Evolutionary conservation across 805 yeast species (phyloP), one percentile per base, ranked within the genome.

Genomic region (Candida qinlingensis): DNA sequence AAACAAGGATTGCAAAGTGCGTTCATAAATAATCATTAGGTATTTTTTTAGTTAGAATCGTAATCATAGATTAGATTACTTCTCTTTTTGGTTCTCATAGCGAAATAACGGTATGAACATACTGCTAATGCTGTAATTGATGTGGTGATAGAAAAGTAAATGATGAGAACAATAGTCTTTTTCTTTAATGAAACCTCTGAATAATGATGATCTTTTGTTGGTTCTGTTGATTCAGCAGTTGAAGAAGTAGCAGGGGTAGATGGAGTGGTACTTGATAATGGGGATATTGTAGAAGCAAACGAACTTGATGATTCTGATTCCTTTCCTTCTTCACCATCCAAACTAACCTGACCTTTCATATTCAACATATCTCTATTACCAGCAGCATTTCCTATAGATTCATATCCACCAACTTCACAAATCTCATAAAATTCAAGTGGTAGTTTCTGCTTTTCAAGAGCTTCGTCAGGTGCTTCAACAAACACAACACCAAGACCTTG

Each of bases 401-500:
- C 68, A n/a, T 77, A 66, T 29, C 72, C 68, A 25, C 73, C 73
- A 1, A 61, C 65, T 4, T 59, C 54, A 64, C 92, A 85, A 3
- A 74, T 69, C 9, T 72, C 68, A 38, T 70, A 60, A 58, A 78
- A 83, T 44, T 74, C 71, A 1, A 63, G 61, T 7, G 79, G 76
- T 4, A 81, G 50, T 0, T 1, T 33, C 41, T 70, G 70, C 13
- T 55, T 41, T 50, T 69, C 58, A 56, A 76, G 75, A 26, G 84
- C 63, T 39, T 67, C 69, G 43, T 69, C 62, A n/a, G 94, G 91
- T 10, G 85, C 82, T 61, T 86, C 95, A 34, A 86, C 70, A 37
- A 86, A 76, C 1, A 80, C 77, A 38, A 84, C 69, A 9, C 91
- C 91, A 48, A 86, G 72, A 11, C 95, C 95, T 67, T 85, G 92